phyloP scores from a whole-genome alignment of 306 rosid genomes.

The Inga oerstediana region DNA sequence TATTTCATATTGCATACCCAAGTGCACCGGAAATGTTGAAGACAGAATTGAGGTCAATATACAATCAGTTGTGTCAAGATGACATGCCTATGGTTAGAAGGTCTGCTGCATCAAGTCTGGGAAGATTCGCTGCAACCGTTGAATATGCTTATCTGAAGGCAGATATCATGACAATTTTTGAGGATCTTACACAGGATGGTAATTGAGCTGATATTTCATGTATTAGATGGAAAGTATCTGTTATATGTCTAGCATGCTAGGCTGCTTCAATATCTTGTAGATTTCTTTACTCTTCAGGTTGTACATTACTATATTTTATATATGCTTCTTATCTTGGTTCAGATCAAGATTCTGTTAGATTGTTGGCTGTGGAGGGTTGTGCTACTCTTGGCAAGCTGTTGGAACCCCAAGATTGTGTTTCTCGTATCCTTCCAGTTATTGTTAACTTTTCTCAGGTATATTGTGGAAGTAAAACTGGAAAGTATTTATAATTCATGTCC shows the following conservation, averaged over 20 bases:
- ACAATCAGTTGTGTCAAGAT: slow-evolving; percentile 80
- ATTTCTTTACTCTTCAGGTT: background rate
- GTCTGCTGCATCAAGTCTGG: slow-evolving; percentile 84
- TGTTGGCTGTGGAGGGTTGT: slow-evolving; percentile 87
- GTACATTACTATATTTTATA: background rate
- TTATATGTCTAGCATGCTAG: background rate
- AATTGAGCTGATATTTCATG: slow-evolving; percentile 16
- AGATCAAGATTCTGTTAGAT: slow-evolving; percentile 89
- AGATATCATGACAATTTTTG: slow-evolving; percentile 74
- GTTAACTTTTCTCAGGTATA: slow-evolving; percentile 86
- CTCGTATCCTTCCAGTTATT: slow-evolving; percentile 79
- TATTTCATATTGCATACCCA: slow-evolving; percentile 77
- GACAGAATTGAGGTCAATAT: slow-evolving; percentile 72
- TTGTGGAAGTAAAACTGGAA: background rate
- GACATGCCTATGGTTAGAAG: slow-evolving; percentile 98
- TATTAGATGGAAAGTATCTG: background rate
- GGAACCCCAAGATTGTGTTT: slow-evolving; percentile 84
- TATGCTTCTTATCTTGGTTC: slow-evolving; percentile 18
- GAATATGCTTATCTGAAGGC: slow-evolving; percentile 77
- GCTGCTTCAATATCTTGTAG: background rate
- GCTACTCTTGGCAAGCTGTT: slow-evolving; percentile 83
- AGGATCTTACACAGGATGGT: slow-evolving; percentile 90
- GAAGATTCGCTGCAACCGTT: slow-evolving; percentile 77
- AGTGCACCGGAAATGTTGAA: slow-evolving; percentile 66
- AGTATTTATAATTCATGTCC: background rate